Conservation (phyloP, 768 basidiomycete species). For the Boletus rubropictus region DNA sequence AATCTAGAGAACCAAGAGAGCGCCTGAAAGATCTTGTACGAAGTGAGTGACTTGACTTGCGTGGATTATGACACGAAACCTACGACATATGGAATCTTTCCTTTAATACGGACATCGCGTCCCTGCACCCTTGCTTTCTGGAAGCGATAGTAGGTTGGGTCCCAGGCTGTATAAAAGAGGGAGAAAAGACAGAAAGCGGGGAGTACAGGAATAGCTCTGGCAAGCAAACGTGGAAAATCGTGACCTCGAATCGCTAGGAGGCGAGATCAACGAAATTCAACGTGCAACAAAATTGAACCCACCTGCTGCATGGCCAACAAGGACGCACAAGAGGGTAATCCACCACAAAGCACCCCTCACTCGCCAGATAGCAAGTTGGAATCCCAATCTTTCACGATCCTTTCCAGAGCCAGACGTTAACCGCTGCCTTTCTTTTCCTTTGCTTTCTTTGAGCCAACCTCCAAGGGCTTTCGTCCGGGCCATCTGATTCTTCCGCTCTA, state of each 20-base stretch:
- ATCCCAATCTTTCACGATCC: conserved; percentile 40
- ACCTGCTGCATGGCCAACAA: conserved; percentile 46
- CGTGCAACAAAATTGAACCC: conserved; percentile 12
- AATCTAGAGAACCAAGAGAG: conserved; percentile 54
- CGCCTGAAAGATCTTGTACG: conserved; percentile 52
- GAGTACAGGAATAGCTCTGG: conserved; percentile 35
- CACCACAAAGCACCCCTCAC: conserved; percentile 66
- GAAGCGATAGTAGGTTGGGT: conserved; percentile 68
- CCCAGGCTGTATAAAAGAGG: conserved; percentile 78
- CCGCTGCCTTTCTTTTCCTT: conserved; percentile 55
- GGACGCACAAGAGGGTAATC: conserved; percentile 37
- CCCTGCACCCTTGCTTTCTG: conserved; percentile 63
- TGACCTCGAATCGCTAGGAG: conserved; percentile 19
- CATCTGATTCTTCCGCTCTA: conserved; percentile 73
- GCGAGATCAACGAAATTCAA: neutral
- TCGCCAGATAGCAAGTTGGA: conserved; percentile 61
- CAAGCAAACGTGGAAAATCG: conserved; percentile 15
- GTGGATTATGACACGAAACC: conserved; percentile 20
- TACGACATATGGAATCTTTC: conserved; percentile 61
- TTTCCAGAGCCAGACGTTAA: conserved; percentile 37
- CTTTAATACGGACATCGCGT: conserved; percentile 60
- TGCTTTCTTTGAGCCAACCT: conserved; percentile 60
- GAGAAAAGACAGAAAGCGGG: conserved; percentile 53
- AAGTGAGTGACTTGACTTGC: neutral
- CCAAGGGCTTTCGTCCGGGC: conserved; percentile 74